A percentile compares a stretch with the other conserved stretches of the same genome.
Conservation (phyloP, 2,329 filamentous ascomycete genomes). For the Colletotrichum brevisporum region DNA sequence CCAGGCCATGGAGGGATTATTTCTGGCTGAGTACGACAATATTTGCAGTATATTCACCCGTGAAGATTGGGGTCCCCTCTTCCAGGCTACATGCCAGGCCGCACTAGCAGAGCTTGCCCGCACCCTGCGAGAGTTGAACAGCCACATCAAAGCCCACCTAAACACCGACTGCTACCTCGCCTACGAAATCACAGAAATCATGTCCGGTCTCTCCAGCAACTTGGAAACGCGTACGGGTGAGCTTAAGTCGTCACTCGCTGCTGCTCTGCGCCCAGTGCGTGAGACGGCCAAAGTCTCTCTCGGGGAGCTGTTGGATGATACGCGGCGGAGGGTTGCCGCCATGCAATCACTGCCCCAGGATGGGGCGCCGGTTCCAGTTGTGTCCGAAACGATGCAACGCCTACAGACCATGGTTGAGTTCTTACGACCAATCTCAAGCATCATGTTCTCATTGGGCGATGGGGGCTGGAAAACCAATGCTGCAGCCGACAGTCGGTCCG, state of each 20-base stretch:
- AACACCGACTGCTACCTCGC: slow-evolving; percentile 94
- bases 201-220: slow-evolving; percentile 83
- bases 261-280: slow-evolving; percentile 88
- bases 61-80: slow-evolving; percentile 86
- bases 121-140: slow-evolving; percentile 89
- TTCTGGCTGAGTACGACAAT: slow-evolving; percentile 90
- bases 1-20: slow-evolving; percentile 87
- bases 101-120: slow-evolving; percentile 86
- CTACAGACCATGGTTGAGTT: slow-evolving; percentile 91
- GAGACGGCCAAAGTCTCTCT: slow-evolving; percentile 93
- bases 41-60: slow-evolving; percentile 88
- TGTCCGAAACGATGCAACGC: slow-evolving; percentile 87
- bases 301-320: slow-evolving; percentile 86
- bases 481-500: slow-evolving; percentile 66
- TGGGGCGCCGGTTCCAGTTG: slow-evolving; percentile 82
- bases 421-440: slow-evolving; percentile 85
- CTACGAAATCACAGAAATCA: slow-evolving; percentile 94
- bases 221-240: slow-evolving; percentile 88
- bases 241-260: slow-evolving; percentile 84
- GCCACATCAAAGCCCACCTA: slow-evolving; percentile 88
- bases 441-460: slow-evolving; percentile 93
- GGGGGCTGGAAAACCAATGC: slow-evolving; percentile 83
- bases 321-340: slow-evolving; percentile 75
- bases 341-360: slow-evolving; percentile 82
- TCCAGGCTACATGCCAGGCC: slow-evolving; percentile 83